Evolutionary conservation across 1,284 basidiomycete species (phyloP).

Genomic region (Apiotrichum veenhuisii): DNA sequence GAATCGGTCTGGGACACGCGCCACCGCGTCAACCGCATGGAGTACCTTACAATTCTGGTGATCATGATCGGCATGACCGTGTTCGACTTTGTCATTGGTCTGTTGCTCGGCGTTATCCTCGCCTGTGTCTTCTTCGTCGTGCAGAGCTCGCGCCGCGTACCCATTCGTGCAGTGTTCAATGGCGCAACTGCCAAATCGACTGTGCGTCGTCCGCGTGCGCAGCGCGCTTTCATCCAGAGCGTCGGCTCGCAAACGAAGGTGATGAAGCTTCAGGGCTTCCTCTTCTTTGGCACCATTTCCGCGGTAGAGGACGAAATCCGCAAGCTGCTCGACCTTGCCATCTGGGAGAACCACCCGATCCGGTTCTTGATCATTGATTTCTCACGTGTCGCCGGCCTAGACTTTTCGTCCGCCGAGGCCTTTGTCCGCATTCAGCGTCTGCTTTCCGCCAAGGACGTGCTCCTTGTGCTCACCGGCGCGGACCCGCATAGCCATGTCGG

Average conservation of each 20-base stretch:
- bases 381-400: slow-evolving; percentile 78
- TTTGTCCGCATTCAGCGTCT: slow-evolving; percentile 87
- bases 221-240: slow-evolving; percentile 82
- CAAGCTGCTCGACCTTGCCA: slow-evolving; percentile 68
- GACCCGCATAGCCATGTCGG: slow-evolving; percentile 61
- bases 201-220: slow-evolving; percentile 80
- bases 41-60: slow-evolving; percentile 56
- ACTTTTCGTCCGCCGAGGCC: slow-evolving; percentile 92
- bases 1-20: slow-evolving; percentile 96
- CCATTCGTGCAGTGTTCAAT: slow-evolving; percentile 75
- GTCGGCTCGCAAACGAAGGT: slow-evolving; percentile 90
- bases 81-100: slow-evolving; percentile 92
- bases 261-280: slow-evolving; percentile 75
- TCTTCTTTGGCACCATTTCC: slow-evolving; percentile 95
- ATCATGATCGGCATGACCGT: slow-evolving; percentile 81
- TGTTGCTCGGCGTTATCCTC: slow-evolving; percentile 85
- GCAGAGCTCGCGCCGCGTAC: slow-evolving; percentile 76
- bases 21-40: slow-evolving; percentile 72
- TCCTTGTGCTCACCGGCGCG: slow-evolving; percentile 86
- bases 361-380: slow-evolving; percentile 87
- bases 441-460: slow-evolving; percentile 68
- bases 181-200: slow-evolving; percentile 82
- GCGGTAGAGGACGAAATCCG: slow-evolving; percentile 67
- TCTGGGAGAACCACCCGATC: slow-evolving; percentile 75
- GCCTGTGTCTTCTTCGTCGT: slow-evolving; percentile 96